These are phyloP conservation scores for Sarocladiaceae sp. DNA, from an alignment of 2,329 filamentous ascomycete species.

Conservation along the genomic window DNA sequence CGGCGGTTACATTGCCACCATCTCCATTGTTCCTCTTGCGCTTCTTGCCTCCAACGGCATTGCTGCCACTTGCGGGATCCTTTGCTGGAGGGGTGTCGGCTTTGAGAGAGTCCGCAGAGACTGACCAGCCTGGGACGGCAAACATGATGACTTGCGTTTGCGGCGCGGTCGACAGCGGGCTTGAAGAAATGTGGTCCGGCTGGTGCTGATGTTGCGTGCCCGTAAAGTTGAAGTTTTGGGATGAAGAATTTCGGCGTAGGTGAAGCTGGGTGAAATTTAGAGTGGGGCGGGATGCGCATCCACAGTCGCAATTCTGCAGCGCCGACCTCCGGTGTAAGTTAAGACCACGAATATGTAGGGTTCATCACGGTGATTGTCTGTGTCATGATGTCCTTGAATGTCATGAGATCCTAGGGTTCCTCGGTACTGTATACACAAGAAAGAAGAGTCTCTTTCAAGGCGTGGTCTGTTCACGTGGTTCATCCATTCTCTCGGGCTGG, in stretches of 20 bases:
- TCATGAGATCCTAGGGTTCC: too few relatives aligned
- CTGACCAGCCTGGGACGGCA: conserved; percentile 86
- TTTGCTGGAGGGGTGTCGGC: conserved; percentile 43
- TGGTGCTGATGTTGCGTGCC: conserved; percentile 1
- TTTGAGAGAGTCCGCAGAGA: conserved; percentile 66
- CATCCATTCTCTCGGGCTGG: too few relatives aligned
- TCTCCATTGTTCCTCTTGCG: conserved; percentile 38
- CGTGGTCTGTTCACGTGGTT: too few relatives aligned
- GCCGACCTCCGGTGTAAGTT: conserved; percentile 8
- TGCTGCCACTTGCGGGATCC: conserved; percentile 19
- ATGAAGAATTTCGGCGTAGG: conserved; percentile 4
- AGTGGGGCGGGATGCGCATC: neutral
- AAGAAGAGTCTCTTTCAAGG: too few relatives aligned
- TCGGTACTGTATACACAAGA: too few relatives aligned
- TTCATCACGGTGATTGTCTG: too few relatives aligned
- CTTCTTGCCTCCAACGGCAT: conserved; percentile 47
- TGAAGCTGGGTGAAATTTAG: conserved; percentile 6
- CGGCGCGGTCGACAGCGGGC: too few relatives aligned
- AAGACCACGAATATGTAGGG: too few relatives aligned
- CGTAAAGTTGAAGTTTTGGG: too few relatives aligned
- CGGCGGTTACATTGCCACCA: conserved; percentile 49
- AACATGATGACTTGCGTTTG: conserved; percentile 56
- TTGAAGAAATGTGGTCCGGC: neutral
- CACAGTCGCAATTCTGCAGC: conserved; percentile 1
- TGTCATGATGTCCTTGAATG: too few relatives aligned